A percentile compares a stretch with the other conserved stretches of the same genome.
These are phyloP conservation scores for Spiraea crenata DNA, from an alignment of 331 rosid species.

Conservation along the genomic window DNA sequence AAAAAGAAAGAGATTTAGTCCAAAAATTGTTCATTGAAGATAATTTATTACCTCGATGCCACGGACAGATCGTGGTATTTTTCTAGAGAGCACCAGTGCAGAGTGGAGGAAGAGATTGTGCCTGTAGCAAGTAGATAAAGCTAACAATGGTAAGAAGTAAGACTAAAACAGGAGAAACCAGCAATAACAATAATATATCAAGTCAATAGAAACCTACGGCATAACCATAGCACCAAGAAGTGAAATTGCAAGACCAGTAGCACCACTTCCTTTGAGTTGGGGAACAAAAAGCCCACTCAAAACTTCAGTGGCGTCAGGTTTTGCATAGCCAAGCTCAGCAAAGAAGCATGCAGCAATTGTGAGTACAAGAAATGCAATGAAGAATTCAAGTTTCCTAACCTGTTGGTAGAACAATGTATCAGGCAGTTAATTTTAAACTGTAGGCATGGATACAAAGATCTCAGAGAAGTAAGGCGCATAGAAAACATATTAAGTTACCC, in stretches of 20 bases:
- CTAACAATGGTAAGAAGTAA: conserved; percentile 14
- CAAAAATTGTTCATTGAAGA: conserved; percentile 16
- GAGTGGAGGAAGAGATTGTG: conserved; percentile 99
- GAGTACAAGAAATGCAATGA: conserved; percentile 79
- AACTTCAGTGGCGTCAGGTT: conserved; percentile 76
- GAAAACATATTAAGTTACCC: conserved; percentile 50
- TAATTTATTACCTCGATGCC: conserved; percentile 61
- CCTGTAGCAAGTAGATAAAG: conserved; percentile 43
- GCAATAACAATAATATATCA: conserved; percentile 9
- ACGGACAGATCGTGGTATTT: conserved; percentile 79
- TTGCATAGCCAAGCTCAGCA: conserved; percentile 88
- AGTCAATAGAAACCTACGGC: conserved; percentile 68
- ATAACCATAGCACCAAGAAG: conserved; percentile 99
- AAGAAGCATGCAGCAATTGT: conserved; percentile 89
- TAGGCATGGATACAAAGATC: conserved; percentile 8
- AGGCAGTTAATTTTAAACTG: not conserved
- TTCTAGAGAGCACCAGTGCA: conserved; percentile 93
- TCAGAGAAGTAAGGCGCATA: conserved; percentile 1
- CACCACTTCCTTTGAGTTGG: conserved; percentile 81
- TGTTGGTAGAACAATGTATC: conserved; percentile 27
- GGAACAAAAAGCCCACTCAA: conserved; percentile 84
- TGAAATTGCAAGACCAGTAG: conserved; percentile 95
- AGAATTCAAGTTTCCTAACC: conserved; percentile 95
- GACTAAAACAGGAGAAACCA: not conserved
- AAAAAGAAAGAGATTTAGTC: not conserved